A percentile compares a stretch with the other conserved stretches of the same genome.
Evolutionary conservation across 345 rosid species (phyloP).

Genomic region (Atalantia buxifolia): DNA sequence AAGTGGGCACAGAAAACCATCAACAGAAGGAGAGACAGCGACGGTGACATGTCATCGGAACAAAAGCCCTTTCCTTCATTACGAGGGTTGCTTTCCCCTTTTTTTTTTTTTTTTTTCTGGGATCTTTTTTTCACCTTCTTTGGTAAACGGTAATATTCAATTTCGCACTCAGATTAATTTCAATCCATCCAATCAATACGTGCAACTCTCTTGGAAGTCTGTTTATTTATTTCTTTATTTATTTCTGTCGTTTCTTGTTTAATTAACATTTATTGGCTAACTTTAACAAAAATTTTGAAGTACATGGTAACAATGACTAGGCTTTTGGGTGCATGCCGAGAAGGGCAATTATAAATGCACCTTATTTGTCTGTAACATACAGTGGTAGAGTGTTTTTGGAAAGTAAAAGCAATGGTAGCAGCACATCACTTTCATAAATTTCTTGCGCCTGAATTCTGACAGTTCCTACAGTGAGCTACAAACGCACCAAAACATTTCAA

Average conservation of each 20-base stretch:
- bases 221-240: too few species aligned
- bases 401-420: background rate
- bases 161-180: too few species aligned
- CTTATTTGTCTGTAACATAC: background rate
- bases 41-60: constrained; percentile 8
- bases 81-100: constrained; percentile 4
- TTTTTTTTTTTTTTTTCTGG: background rate
- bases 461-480: background rate
- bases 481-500: constrained; percentile 1
- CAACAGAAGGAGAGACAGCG: background rate
- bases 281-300: background rate
- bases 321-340: background rate
- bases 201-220: background rate
- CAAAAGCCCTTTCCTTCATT: background rate
- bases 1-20: constrained; percentile 27
- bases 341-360: background rate
- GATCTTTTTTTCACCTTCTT: constrained; percentile 1
- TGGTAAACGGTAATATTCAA: background rate
- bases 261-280: background rate
- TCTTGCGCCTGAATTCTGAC: constrained; percentile 16
- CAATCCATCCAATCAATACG: too few species aligned
- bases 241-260: too few species aligned
- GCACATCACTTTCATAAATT: constrained; percentile 15
- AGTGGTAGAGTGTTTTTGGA: background rate
- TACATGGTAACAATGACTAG: background rate